Evolutionary conservation across 768 basidiomycete species (phyloP).

Genomic region (Sporobolomyces roseus): DNA sequence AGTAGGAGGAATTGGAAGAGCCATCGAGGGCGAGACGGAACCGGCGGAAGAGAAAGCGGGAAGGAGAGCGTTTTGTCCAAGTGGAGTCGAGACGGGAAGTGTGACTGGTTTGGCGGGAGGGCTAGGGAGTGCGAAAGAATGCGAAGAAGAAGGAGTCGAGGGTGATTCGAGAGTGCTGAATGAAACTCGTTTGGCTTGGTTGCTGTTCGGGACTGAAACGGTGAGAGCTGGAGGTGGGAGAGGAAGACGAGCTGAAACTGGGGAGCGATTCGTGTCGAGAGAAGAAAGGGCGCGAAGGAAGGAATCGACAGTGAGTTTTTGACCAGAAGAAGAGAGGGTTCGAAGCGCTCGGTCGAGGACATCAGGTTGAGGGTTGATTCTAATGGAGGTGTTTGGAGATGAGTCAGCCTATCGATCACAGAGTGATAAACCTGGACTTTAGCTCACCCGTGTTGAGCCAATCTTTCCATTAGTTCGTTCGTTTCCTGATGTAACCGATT

Average conservation of each 20-base stretch:
- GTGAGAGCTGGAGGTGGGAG: slow-evolving; percentile 3
- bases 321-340: slow-evolving; percentile 7
- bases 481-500: slow-evolving; percentile 14
- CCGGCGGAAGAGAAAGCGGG: slow-evolving; percentile 9
- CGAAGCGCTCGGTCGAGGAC: slow-evolving; percentile 28
- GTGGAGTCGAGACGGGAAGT: not conserved
- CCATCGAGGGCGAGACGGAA: slow-evolving; percentile 8
- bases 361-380: slow-evolving; percentile 28
- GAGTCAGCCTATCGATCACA: not conserved
- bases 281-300: slow-evolving; percentile 32
- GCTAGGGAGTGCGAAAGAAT: not conserved
- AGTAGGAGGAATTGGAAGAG: not conserved
- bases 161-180: slow-evolving; percentile 39
- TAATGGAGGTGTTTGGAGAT: not conserved
- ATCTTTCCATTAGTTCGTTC: slow-evolving; percentile 18
- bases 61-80: not conserved
- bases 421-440: not conserved
- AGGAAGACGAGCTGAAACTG: not conserved
- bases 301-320: slow-evolving; percentile 29
- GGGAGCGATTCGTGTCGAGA: slow-evolving; percentile 15
- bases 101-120: slow-evolving; percentile 10
- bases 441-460: slow-evolving; percentile 32
- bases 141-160: slow-evolving; percentile 20
- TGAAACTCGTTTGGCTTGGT: slow-evolving; percentile 1
- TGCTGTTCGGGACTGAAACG: slow-evolving; percentile 1